Evolutionary conservation across 129 eudicot species (phyloP).

Genomic region (Apium graveolens): DNA sequence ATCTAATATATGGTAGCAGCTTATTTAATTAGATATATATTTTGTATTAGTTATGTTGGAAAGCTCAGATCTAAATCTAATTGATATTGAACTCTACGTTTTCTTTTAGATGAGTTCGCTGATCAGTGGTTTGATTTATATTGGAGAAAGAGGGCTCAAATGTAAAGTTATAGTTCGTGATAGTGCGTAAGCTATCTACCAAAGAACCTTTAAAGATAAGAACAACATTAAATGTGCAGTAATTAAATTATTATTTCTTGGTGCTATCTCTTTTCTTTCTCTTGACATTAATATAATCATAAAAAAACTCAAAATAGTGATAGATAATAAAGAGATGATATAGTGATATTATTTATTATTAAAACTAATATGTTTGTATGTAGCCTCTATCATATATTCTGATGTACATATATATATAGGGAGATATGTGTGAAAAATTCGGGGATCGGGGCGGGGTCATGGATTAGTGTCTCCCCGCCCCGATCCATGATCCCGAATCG

Average conservation of each 20-base stretch:
- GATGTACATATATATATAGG: not conserved
- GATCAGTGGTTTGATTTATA: no score
- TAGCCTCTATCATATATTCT: not conserved
- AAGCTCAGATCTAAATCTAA: no score
- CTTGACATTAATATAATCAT: not conserved
- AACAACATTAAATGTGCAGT: not conserved
- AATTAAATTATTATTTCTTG: no score
- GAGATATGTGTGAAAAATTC: no score
- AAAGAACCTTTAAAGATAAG: not conserved
- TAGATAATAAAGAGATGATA: not conserved
- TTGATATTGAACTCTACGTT: not conserved
- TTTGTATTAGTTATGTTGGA: not conserved
- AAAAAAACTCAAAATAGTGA: not conserved
- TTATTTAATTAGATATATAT: no score
- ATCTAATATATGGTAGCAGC: no score
- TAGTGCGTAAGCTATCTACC: not conserved
- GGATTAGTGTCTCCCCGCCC: no score
- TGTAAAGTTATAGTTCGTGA: no score
- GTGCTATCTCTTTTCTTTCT: not conserved
- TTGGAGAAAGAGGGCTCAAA: not conserved
- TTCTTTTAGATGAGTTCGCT: not conserved
- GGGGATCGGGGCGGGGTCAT: no score
- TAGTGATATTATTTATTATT: not conserved
- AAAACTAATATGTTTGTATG: not conserved
- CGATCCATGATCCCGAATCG: no score